Evolutionary conservation across 1,139 yeast genomes (phyloP).

Genomic region (Yueomyces sp.): DNA sequence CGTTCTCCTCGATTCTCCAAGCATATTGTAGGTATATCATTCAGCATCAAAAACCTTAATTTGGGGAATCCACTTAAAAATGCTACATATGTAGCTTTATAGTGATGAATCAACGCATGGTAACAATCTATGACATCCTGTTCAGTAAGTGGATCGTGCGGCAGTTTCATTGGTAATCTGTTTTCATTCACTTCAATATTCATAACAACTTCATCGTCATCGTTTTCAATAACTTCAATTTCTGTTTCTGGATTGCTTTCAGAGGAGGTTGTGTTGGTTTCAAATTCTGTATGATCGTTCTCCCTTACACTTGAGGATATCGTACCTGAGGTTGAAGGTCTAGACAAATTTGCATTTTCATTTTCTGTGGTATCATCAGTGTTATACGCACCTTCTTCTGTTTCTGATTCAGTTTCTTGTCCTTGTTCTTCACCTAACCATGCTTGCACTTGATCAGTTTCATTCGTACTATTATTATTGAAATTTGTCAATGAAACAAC

Average conservation of each 20-base stretch:
- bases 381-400: constrained; percentile 1
- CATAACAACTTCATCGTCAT: constrained; percentile 2
- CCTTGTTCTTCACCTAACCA: background rate
- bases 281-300: too few species aligned
- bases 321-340: background rate
- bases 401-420: background rate
- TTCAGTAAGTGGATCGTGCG: constrained; percentile 21
- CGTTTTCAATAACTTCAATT: background rate
- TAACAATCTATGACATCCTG: constrained; percentile 24
- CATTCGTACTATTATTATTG: background rate
- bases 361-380: background rate
- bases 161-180: constrained; percentile 7
- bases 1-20: constrained; percentile 19
- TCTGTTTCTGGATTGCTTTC: background rate
- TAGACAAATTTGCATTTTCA: background rate
- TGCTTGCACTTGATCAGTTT: background rate
- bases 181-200: constrained; percentile 3
- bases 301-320: background rate
- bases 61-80: constrained; percentile 24
- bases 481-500: background rate
- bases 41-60: constrained; percentile 27
- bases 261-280: background rate
- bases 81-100: constrained; percentile 25
- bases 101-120: constrained; percentile 28
- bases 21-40: constrained; percentile 28